phyloP scores from a whole-genome alignment of 352 stramenopile genomes.

The Pythium rishiriense region DNA sequence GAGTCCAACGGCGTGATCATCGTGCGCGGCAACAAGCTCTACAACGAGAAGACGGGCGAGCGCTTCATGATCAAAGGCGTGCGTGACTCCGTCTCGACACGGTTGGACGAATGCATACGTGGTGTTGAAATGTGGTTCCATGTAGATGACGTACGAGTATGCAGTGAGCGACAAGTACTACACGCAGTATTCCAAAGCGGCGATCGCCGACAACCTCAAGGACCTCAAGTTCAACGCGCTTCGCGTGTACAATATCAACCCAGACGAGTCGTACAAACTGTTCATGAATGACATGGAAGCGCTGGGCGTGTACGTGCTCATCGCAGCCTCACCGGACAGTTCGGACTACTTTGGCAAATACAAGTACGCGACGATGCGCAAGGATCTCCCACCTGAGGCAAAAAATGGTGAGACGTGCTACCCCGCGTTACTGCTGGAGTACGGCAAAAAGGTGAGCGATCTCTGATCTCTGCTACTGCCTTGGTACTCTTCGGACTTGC shows the following conservation, averaged over 20 bases:
- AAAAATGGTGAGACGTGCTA: constrained; percentile 75
- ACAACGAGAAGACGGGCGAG: constrained; percentile 74
- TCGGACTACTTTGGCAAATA: constrained; percentile 85
- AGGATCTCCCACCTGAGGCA: constrained; percentile 39
- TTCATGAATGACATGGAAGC: constrained; percentile 85
- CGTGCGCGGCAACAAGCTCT: constrained; percentile 85
- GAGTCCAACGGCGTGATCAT: constrained; percentile 43
- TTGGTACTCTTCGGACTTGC: neutral
- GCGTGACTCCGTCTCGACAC: constrained; percentile 16
- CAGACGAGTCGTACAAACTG: constrained; percentile 70
- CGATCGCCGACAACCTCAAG: constrained; percentile 60
- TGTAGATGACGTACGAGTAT: constrained; percentile 84
- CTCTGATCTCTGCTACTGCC: neutral
- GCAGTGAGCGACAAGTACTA: constrained; percentile 86
- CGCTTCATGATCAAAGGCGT: constrained; percentile 88
- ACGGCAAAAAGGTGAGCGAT: constrained; percentile 64
- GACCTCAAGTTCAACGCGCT: constrained; percentile 83
- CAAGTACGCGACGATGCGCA: constrained; percentile 54
- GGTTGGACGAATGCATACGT: neutral
- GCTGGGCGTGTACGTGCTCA: constrained; percentile 77
- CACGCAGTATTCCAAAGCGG: constrained; percentile 74
- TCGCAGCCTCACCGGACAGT: constrained; percentile 77
- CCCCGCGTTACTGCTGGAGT: constrained; percentile 76
- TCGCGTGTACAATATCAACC: constrained; percentile 87
- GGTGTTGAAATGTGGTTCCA: constrained; percentile 2